These are phyloP conservation scores for Entophlyctis luteolus DNA, from an alignment of 192 early-diverging fungal species.

Conservation along the genomic window DNA sequence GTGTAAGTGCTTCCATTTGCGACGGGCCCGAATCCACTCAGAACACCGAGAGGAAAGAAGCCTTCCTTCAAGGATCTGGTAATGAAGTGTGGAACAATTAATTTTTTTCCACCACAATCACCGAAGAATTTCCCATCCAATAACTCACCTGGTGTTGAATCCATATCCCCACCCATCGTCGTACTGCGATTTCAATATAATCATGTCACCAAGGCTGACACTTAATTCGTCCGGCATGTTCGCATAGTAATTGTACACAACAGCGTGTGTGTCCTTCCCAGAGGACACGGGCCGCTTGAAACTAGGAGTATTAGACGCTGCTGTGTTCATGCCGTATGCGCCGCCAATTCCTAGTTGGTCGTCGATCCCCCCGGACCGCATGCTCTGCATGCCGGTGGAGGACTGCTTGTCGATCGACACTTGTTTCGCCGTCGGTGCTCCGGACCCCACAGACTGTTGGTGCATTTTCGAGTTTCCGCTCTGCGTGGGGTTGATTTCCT, in stretches of 20 bases:
- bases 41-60: constrained; percentile 2
- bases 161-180: constrained; percentile 17
- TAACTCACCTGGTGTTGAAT: not conserved
- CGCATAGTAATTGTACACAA: not conserved
- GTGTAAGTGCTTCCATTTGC: not conserved
- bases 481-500: too few species aligned
- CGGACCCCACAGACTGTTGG: not conserved
- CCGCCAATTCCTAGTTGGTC: constrained; percentile 42
- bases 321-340: constrained; percentile 48
- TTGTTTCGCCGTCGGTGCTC: constrained; percentile 24
- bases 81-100: not conserved
- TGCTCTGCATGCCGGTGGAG: not conserved
- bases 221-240: not conserved
- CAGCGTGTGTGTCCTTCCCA: not conserved
- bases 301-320: not conserved
- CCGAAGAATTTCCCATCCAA: not conserved
- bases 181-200: not conserved
- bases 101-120: not conserved
- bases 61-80: constrained; percentile 7
- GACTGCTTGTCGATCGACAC: constrained; percentile 16
- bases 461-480: too few species aligned
- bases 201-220: not conserved
- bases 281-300: not conserved
- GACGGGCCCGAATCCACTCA: not conserved
- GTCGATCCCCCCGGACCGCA: too few species aligned